These are phyloP conservation scores for Lyophyllum atratum DNA, from an alignment of 768 basidiomycete species.

Conservation along the genomic window DNA sequence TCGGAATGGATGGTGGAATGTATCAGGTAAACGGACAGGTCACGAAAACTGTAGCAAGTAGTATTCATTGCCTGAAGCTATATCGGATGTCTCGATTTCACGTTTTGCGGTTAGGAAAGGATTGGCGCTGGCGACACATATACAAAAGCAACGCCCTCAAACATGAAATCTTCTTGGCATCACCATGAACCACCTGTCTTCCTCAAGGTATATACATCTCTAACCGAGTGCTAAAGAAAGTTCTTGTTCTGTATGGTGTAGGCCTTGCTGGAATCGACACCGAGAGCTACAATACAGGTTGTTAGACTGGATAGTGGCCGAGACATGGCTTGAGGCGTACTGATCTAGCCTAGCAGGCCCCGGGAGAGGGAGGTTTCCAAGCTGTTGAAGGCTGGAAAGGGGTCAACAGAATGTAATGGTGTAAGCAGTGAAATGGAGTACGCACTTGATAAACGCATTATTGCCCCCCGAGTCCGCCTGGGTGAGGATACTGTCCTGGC, in stretches of 20 bases:
- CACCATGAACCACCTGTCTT: too few species aligned
- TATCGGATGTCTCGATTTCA: background rate
- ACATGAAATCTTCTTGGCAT: too few species aligned
- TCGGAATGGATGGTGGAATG: background rate
- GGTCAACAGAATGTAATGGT: background rate
- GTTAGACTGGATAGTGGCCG: too few species aligned
- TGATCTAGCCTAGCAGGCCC: conserved; percentile 28
- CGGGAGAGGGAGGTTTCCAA: conserved; percentile 13
- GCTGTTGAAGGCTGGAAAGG: conserved; percentile 7
- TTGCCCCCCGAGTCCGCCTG: conserved; percentile 22
- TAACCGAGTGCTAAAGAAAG: background rate
- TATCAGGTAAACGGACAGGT: background rate
- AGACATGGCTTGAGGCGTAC: conserved; percentile 9
- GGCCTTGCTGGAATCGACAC: background rate
- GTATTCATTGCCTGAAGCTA: background rate
- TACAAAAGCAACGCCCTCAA: too few species aligned
- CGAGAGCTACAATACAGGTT: background rate
- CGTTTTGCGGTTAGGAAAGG: too few species aligned
- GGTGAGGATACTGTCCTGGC: conserved; percentile 30
- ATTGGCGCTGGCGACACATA: too few species aligned
- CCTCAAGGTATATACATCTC: background rate
- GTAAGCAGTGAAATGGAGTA: background rate
- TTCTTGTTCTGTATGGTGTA: background rate
- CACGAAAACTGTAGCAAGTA: background rate
- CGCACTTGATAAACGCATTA: conserved; percentile 28